phyloP scores from a whole-genome alignment of 768 basidiomycete genomes.

The Lactarius akahatsu region DNA sequence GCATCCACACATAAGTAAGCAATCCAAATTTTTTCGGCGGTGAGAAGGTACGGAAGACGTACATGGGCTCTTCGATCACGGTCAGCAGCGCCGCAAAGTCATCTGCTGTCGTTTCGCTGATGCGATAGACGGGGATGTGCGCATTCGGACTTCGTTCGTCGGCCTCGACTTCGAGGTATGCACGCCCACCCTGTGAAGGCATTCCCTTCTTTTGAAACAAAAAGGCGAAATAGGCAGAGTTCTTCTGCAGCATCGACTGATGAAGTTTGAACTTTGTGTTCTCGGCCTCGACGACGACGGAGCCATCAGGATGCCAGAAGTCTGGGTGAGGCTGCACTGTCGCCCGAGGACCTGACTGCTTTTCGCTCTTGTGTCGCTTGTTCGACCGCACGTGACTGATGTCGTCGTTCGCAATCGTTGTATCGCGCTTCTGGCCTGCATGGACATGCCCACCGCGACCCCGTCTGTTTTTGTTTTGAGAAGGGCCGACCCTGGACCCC shows the following conservation, averaged over 20 bases:
- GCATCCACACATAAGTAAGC: background rate
- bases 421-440: conserved; percentile 7
- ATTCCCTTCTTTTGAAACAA: conserved; percentile 27
- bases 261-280: conserved; percentile 39
- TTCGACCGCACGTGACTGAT: background rate
- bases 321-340: conserved; percentile 13
- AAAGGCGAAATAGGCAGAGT: conserved; percentile 38
- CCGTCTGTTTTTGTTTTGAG: background rate
- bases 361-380: conserved; percentile 7
- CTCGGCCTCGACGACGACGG: conserved; percentile 39
- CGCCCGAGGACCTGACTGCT: background rate
- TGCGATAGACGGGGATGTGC: conserved; percentile 30
- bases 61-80: conserved; percentile 39
- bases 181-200: background rate
- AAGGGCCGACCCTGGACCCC: background rate
- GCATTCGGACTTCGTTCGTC: background rate
- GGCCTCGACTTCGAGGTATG: conserved; percentile 13
- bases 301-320: conserved; percentile 41
- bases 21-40: background rate
- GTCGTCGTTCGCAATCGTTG: background rate
- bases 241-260: conserved; percentile 36
- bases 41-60: conserved; percentile 18
- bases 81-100: conserved; percentile 39
- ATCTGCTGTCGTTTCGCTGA: conserved; percentile 32
- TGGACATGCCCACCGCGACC: background rate